These are phyloP conservation scores for Skeletonema marinoi DNA, from an alignment of 108 stramenopile genomes.

Conservation along the genomic window DNA sequence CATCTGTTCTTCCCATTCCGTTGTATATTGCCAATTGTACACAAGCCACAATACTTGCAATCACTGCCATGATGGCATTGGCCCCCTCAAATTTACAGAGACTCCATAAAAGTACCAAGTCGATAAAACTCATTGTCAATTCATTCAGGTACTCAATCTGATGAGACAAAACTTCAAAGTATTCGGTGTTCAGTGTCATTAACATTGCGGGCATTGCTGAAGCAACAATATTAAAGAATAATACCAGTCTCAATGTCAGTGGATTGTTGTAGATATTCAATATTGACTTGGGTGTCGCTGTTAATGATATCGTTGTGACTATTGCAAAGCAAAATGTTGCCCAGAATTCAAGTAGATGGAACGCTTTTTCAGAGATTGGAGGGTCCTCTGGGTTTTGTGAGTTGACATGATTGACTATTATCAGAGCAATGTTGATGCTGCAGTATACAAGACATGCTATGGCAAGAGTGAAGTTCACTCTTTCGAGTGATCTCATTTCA, in stretches of 20 bases:
- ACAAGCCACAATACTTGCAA: constrained; percentile 15
- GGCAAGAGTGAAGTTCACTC: constrained; percentile 28
- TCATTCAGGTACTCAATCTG: constrained; percentile 56
- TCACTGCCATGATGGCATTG: neutral
- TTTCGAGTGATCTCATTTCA: constrained; percentile 24
- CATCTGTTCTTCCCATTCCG: constrained; percentile 13
- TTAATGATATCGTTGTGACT: constrained; percentile 14
- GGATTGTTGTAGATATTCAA: constrained; percentile 31
- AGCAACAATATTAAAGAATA: constrained; percentile 53
- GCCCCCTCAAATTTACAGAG: neutral
- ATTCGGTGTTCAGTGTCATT: constrained; percentile 25
- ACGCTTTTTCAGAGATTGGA: constrained; percentile 22
- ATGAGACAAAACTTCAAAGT: constrained; percentile 40
- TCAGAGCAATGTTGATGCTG: constrained; percentile 36
- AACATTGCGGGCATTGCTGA: constrained; percentile 37
- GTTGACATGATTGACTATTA: constrained; percentile 30
- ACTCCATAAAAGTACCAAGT: constrained; percentile 22
- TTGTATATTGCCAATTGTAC: constrained; percentile 27
- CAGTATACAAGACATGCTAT: constrained; percentile 24
- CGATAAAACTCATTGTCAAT: constrained; percentile 42
- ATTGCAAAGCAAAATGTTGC: constrained; percentile 35
- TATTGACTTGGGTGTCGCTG: constrained; percentile 40
- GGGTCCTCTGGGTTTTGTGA: neutral
- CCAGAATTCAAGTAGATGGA: constrained; percentile 52
- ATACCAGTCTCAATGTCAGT: constrained; percentile 21